These are phyloP conservation scores for Fusarium clavum DNA, from an alignment of 2,329 filamentous ascomycete genomes.

Conservation along the genomic window DNA sequence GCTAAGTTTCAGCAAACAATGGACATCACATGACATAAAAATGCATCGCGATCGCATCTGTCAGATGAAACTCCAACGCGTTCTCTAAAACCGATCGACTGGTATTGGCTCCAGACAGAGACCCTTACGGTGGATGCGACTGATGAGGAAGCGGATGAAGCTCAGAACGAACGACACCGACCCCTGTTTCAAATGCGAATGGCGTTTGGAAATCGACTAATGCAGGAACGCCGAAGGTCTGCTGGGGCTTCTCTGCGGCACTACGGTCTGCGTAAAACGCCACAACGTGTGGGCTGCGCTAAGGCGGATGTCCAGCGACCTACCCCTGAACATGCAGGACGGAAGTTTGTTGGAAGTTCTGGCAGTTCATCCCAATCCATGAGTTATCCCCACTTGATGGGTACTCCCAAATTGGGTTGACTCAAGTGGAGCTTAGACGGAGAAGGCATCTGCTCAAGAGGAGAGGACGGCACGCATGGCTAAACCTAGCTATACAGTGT, in stretches of 20 bases:
- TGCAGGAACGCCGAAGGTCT: conserved; percentile 47
- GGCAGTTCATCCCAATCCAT: conserved; percentile 43
- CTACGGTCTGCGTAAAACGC: conserved; percentile 40
- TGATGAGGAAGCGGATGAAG: conserved; percentile 23
- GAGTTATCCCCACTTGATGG: conserved; percentile 33
- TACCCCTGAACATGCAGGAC: conserved; percentile 43
- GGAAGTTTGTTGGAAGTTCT: conserved; percentile 44
- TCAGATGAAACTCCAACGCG: conserved; percentile 20
- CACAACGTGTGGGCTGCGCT: conserved; percentile 42
- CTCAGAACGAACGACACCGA: conserved; percentile 35
- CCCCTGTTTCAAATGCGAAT: conserved; percentile 47
- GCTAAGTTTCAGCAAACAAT: conserved; percentile 3
- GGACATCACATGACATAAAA: conserved; percentile 38
- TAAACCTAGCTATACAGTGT: conserved; percentile 32
- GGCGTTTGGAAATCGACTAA: conserved; percentile 46
- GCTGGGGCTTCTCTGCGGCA: conserved; percentile 43
- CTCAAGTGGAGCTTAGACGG: conserved; percentile 32
- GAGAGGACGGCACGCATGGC: conserved; percentile 17
- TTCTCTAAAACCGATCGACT: conserved; percentile 11
- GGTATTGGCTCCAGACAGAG: conserved; percentile 11
- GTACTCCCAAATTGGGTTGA: conserved; percentile 35
- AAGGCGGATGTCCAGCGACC: conserved; percentile 31
- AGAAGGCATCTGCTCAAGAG: conserved; percentile 17
- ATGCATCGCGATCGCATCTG: conserved; percentile 15
- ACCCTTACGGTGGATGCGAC: conserved; percentile 21